Base-by-base conservation (phyloP, 192 early-diverging fungal species). In the Coemansia sp. region DNA sequence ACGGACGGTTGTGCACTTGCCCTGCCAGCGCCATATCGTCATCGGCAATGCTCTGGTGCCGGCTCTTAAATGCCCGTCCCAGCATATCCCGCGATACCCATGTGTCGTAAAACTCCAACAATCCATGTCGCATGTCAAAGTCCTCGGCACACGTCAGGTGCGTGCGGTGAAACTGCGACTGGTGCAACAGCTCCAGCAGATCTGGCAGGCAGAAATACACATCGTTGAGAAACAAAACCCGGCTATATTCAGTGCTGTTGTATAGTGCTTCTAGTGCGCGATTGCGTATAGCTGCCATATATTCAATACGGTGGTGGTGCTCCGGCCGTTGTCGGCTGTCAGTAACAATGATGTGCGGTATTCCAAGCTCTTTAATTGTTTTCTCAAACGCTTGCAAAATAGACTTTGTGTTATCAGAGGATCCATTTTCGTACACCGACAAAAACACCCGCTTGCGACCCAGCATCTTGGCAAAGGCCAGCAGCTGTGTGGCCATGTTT, bases 61-160 rank as follows among this genome's bases (percentile, higher is more conserved):
- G 62, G 44, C 44, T 52, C 48, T 67, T 71, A 50, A 78, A 82
- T 11, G 81, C 65, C 26, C 40, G 62, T 6, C 81, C 81, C n/a
- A 68, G 66, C 48, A 83, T 65, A 22, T 80, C 81, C 23, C 81
- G 77, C 12, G 81, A 58, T 0, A 83, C 81, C 81, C 81, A 83
- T 1, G 74, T 80, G 44, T 83, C 81, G 66, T 83, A 83, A 46
- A 83, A 83, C 14, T 52, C 38, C 17, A 76, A 57, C 0, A 53
- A 53, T 10, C 71, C 77, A 53, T 80, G 62, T 4, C 19, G 58
- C 37, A 58, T 25, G 46, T 69, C 75, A 65, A 82, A 66, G 46
- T 85, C 81, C 46, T 83, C 80, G 2, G 72, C 84, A 38, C 84
- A 85, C 1, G 74, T 71, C 19, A 85, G 57, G 25, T 85, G 81